Evolutionary conservation across 306 rosid genomes (phyloP).

Genomic region (Trifolium repens): DNA sequence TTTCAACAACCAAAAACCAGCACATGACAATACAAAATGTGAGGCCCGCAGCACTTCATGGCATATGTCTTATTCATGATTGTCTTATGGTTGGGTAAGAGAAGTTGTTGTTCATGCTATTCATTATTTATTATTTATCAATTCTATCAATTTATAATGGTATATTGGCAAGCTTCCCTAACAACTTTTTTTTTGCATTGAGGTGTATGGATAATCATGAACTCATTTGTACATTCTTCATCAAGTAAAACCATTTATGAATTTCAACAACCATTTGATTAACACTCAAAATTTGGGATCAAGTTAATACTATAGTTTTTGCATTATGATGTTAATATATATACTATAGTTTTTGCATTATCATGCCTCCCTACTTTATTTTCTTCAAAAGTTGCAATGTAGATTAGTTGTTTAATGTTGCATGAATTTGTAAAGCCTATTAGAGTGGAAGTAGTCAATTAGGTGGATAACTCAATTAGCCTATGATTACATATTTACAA

Average conservation of each 20-base stretch:
- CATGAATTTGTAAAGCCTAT: background rate
- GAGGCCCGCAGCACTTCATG: conserved; percentile 31
- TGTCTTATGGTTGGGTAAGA: background rate
- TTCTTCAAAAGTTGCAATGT: background rate
- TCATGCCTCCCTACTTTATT: too few relatives aligned
- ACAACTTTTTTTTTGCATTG: background rate
- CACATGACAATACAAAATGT: conserved; percentile 16
- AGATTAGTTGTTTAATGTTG: background rate
- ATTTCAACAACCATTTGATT: background rate
- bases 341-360: too few relatives aligned
- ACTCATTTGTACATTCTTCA: background rate
- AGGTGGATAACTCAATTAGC: background rate
- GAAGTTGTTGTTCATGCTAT: background rate
- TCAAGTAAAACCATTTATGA: background rate
- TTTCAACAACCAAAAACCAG: conserved; percentile 37
- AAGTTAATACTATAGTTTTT: background rate
- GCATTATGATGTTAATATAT: too few relatives aligned
- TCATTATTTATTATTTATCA: too few relatives aligned
- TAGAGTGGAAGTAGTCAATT: background rate
- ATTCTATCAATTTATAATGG: background rate
- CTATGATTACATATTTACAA: background rate
- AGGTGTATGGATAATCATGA: conserved; percentile 4
- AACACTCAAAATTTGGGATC: background rate
- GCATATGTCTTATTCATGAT: conserved; percentile 28
- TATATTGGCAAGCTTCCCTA: background rate